Conservation (phyloP, 305 asterid genomes). For the Andrographis paniculata region DNA sequence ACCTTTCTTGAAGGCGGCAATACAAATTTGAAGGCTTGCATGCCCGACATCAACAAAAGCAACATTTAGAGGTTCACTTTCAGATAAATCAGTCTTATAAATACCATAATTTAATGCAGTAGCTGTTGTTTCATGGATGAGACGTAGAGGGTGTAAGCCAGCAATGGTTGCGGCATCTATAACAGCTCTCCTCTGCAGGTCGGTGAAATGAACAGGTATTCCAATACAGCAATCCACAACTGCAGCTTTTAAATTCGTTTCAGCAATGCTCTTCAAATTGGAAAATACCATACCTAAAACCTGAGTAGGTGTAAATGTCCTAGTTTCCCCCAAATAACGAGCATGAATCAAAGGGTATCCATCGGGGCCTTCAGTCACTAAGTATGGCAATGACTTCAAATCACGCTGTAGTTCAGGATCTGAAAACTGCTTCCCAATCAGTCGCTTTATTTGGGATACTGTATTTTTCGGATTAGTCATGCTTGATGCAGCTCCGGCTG, state of each 20-base stretch:
- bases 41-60: slow-evolving; percentile 93
- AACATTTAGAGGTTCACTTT: slow-evolving; percentile 59
- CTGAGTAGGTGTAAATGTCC: slow-evolving; percentile 82
- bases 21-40: slow-evolving; percentile 80
- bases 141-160: slow-evolving; percentile 80
- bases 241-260: slow-evolving; percentile 71
- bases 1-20: slow-evolving; percentile 86
- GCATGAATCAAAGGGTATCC: slow-evolving; percentile 80
- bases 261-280: slow-evolving; percentile 74
- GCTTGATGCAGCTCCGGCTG: slow-evolving; percentile 96
- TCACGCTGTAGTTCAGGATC: slow-evolving; percentile 86
- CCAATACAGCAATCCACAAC: slow-evolving; percentile 97
- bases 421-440: slow-evolving; percentile 71
- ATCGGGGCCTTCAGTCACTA: slow-evolving; percentile 78
- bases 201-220: slow-evolving; percentile 81
- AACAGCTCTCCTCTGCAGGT: slow-evolving; percentile 89
- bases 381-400: slow-evolving; percentile 57
- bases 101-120: slow-evolving; percentile 95
- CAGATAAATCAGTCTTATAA: slow-evolving; percentile 91
- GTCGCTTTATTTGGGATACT: slow-evolving; percentile 75
- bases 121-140: slow-evolving; percentile 89
- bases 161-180: slow-evolving; percentile 91
- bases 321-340: slow-evolving; percentile 66
- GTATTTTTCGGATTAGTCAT: slow-evolving; percentile 93
- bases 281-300: slow-evolving; percentile 83